Conservation (phyloP, 768 basidiomycete genomes). For the Punctularia strigosozonata region DNA sequence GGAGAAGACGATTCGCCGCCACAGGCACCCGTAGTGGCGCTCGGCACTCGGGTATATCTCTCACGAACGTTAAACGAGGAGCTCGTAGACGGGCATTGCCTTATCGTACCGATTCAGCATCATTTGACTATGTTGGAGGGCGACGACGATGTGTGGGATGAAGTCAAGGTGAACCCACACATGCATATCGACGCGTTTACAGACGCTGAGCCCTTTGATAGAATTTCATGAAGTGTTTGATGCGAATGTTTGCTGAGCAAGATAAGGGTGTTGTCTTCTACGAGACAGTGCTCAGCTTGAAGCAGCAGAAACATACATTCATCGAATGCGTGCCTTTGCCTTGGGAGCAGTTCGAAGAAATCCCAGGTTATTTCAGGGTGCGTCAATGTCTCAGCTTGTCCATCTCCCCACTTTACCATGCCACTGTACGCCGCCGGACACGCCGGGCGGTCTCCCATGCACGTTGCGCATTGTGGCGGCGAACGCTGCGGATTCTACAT, state of each 20-base stretch:
- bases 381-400: conserved; percentile 7
- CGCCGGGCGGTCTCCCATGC: too few species aligned
- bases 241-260: conserved; percentile 88
- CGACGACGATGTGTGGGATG: conserved; percentile 98
- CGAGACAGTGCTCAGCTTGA: conserved; percentile 83
- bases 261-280: conserved; percentile 94
- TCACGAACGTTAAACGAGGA: conserved; percentile 83
- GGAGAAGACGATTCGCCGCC: conserved; percentile 88
- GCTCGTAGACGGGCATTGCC: conserved; percentile 82
- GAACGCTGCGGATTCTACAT: too few species aligned
- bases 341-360: conserved; percentile 75
- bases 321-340: conserved; percentile 93
- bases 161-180: conserved; percentile 81
- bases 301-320: conserved; percentile 80
- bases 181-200: too few species aligned
- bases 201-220: conserved; percentile 12
- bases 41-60: conserved; percentile 87
- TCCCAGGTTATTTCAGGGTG: conserved; percentile 92
- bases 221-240: conserved; percentile 87
- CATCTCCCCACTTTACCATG: not conserved
- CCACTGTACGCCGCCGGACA: conserved; percentile 1
- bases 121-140: conserved; percentile 84
- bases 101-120: conserved; percentile 95
- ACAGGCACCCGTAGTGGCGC: conserved; percentile 77
- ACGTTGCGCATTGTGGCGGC: too few species aligned